phyloP scores from a whole-genome alignment of 805 yeast species.

The Pichia sporocuriosa region DNA sequence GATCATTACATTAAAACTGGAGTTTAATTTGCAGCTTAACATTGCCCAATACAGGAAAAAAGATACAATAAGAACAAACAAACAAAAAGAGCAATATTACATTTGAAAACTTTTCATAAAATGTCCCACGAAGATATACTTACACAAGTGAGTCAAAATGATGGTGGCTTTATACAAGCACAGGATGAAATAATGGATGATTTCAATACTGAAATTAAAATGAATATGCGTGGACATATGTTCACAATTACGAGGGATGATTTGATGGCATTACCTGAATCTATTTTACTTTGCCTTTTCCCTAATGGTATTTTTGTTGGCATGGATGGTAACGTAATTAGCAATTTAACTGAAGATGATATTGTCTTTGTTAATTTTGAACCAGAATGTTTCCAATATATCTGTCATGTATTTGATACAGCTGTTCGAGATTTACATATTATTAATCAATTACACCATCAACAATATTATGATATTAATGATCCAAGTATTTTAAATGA shows the following conservation, averaged over 20 bases:
- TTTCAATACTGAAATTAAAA: slow-evolving; percentile 60
- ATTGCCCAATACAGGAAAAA: no score
- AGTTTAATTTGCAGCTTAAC: no score
- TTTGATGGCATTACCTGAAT: slow-evolving; percentile 86
- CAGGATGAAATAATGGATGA: slow-evolving; percentile 33
- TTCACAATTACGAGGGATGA: slow-evolving; percentile 83
- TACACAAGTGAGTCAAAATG: slow-evolving; percentile 56
- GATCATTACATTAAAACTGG: no score
- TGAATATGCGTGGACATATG: slow-evolving; percentile 67
- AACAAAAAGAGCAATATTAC: no score
- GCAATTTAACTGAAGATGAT: slow-evolving; percentile 73
- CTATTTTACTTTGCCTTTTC: slow-evolving; percentile 75
- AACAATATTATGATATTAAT: slow-evolving; percentile 25
- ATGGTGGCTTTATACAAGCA: slow-evolving; percentile 11
- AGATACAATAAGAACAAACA: no score
- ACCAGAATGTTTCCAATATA: slow-evolving; percentile 80
- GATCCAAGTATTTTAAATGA: slow-evolving; percentile 63
- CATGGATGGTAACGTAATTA: slow-evolving; percentile 65
- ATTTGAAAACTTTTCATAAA: not conserved
- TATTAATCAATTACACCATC: slow-evolving; percentile 28
- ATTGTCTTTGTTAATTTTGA: slow-evolving; percentile 79
- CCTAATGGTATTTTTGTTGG: slow-evolving; percentile 89
- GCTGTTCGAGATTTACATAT: slow-evolving; percentile 57
- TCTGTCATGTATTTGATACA: slow-evolving; percentile 59
- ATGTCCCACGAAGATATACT: slow-evolving; percentile 42